Conservation (phyloP, 2,329 filamentous ascomycete genomes). For the Achaetomium macrosporum region DNA sequence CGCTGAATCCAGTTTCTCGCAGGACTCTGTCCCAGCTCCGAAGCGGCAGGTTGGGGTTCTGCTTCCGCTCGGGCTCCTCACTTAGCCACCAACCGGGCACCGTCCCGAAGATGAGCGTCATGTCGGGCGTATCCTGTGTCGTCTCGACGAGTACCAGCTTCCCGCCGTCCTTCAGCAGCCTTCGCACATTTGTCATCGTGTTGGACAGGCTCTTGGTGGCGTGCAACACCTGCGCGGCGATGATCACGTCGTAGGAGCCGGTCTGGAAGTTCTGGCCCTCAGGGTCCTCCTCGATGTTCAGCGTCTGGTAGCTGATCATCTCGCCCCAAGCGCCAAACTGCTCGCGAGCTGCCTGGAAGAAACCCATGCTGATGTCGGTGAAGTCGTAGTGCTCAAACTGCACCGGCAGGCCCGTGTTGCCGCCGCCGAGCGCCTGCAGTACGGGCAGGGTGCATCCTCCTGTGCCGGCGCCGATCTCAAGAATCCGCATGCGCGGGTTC, state of each 20-base stretch:
- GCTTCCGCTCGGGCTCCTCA: conserved; percentile 25
- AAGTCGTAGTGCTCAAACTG: conserved; percentile 20
- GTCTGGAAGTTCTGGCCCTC: conserved; percentile 31
- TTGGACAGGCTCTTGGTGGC: conserved; percentile 29
- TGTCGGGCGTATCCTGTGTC: conserved; percentile 22
- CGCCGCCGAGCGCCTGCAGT: conserved; percentile 21
- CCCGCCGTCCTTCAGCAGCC: conserved; percentile 35
- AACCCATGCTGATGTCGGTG: conserved; percentile 24
- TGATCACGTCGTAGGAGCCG: conserved; percentile 32
- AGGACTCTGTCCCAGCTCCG: conserved; percentile 26
- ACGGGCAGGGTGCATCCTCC: conserved; percentile 35
- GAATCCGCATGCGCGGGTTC: conserved; percentile 27
- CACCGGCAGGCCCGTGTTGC: neutral
- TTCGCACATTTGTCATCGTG: conserved; percentile 30
- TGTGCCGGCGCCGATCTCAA: conserved; percentile 40
- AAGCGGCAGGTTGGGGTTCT: conserved; percentile 21
- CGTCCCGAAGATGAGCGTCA: conserved; percentile 24
- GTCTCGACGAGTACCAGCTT: conserved; percentile 32
- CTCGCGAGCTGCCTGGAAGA: conserved; percentile 31
- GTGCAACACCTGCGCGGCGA: conserved; percentile 36
- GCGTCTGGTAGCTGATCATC: conserved; percentile 27
- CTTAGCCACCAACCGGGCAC: conserved; percentile 23
- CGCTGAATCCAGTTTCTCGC: conserved; percentile 21
- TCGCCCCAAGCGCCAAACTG: conserved; percentile 23
- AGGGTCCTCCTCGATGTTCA: conserved; percentile 32